Evolutionary conservation across 352 stramenopile genomes (phyloP).

Genomic region (Elongisporangium senticosum): DNA sequence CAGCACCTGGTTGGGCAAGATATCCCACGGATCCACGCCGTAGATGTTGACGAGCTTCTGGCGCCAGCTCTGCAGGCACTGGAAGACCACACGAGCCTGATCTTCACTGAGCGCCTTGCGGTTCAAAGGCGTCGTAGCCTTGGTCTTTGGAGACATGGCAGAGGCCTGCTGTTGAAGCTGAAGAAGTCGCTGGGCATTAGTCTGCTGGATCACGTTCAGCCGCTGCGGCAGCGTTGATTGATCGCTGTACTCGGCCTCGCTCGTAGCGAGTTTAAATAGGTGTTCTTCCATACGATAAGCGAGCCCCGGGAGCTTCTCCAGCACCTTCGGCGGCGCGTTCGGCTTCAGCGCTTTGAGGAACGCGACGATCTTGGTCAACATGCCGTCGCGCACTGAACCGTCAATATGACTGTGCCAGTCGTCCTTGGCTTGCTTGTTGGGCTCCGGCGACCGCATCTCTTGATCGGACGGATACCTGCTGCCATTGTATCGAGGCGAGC

Average conservation of each 20-base stretch:
- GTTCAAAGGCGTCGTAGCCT: constrained; percentile 4
- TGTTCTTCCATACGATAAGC: constrained; percentile 94
- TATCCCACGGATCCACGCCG: constrained; percentile 61
- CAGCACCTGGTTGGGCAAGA: constrained; percentile 62
- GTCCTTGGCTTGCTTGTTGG: not conserved
- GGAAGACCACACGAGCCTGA: constrained; percentile 54
- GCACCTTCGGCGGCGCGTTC: constrained; percentile 92
- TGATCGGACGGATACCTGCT: not conserved
- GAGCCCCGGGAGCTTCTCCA: constrained; percentile 94
- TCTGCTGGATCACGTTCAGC: constrained; percentile 85
- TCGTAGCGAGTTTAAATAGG: constrained; percentile 80
- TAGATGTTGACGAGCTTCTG: constrained; percentile 77
- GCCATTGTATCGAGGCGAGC: not conserved
- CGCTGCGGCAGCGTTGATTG: constrained; percentile 87
- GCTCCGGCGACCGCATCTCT: not conserved
- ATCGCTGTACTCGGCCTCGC: constrained; percentile 91
- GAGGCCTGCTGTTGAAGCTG: constrained; percentile 33
- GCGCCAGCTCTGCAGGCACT: constrained; percentile 70
- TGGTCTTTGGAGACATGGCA: constrained; percentile 9
- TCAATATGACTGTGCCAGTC: constrained; percentile 25
- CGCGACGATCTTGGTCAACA: constrained; percentile 80
- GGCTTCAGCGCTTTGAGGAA: constrained; percentile 91
- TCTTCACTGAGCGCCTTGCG: constrained; percentile 46
- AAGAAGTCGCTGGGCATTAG: constrained; percentile 52
- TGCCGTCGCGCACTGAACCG: constrained; percentile 27